Conservation (phyloP, 441 rosid genomes). For the Croton laevigatus region DNA sequence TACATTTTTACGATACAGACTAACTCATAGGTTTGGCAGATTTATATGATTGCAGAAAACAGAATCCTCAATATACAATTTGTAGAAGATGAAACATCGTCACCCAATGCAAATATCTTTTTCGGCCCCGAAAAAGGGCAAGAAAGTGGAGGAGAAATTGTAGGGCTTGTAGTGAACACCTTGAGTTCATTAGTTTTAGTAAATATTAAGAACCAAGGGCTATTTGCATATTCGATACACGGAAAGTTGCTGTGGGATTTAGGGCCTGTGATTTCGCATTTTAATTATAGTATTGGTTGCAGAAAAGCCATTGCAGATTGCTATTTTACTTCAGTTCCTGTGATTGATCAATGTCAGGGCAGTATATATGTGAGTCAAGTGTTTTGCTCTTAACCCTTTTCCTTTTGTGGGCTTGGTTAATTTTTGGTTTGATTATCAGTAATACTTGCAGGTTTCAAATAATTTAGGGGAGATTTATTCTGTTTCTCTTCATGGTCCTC, state of each 20-base stretch:
- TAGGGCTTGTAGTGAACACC: constrained; percentile 63
- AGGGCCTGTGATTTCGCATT: constrained; percentile 59
- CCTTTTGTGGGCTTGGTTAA: background rate
- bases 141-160: constrained; percentile 36
- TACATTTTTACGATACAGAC: constrained; percentile 7
- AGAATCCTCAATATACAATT: constrained; percentile 52
- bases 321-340: constrained; percentile 58
- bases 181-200: constrained; percentile 58
- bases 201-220: constrained; percentile 52
- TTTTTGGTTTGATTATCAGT: background rate
- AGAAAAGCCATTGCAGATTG: constrained; percentile 50
- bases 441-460: constrained; percentile 58
- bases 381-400: constrained; percentile 4
- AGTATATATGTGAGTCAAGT: constrained; percentile 67
- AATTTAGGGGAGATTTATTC: constrained; percentile 74
- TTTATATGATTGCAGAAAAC: constrained; percentile 71
- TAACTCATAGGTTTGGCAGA: constrained; percentile 39
- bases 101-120: constrained; percentile 45
- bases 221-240: constrained; percentile 45
- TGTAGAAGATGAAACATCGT: constrained; percentile 37
- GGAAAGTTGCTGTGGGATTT: constrained; percentile 68
- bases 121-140: constrained; percentile 58
- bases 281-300: constrained; percentile 71
- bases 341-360: constrained; percentile 75
- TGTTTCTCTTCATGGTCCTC: constrained; percentile 57